These are phyloP conservation scores for Closterium sp. DNA, from an alignment of 139 green algal genomes.

Conservation along the genomic window DNA sequence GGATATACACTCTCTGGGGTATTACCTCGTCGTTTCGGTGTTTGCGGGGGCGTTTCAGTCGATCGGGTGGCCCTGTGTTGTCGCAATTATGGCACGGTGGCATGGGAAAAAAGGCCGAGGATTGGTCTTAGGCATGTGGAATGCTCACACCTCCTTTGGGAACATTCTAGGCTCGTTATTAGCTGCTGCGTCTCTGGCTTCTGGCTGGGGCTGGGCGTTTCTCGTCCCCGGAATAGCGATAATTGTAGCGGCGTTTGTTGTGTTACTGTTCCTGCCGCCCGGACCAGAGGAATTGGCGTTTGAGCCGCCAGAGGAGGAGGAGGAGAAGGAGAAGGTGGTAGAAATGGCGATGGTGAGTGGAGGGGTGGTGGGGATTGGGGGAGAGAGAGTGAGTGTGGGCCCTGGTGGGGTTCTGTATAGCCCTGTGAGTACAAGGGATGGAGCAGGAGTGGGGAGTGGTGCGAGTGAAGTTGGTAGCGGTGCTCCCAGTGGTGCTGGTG, in stretches of 20 bases:
- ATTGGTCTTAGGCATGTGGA: constrained; percentile 94
- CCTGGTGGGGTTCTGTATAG: not conserved
- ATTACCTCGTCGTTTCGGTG: constrained; percentile 75
- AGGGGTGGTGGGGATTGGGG: not conserved
- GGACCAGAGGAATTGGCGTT: constrained; percentile 70
- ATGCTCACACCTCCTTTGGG: constrained; percentile 87
- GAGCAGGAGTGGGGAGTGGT: not conserved
- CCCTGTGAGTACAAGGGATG: not conserved
- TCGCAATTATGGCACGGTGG: constrained; percentile 91
- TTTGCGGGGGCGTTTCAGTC: constrained; percentile 80
- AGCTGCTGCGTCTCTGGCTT: constrained; percentile 61
- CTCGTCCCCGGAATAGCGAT: constrained; percentile 67
- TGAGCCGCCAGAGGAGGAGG: not conserved
- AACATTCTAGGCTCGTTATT: constrained; percentile 88
- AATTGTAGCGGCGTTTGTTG: constrained; percentile 13
- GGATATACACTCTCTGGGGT: constrained; percentile 76
- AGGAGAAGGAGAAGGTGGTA: not conserved
- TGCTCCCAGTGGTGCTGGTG: not conserved
- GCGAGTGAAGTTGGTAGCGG: not conserved
- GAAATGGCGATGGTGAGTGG: not conserved
- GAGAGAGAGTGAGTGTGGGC: not conserved
- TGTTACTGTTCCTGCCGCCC: constrained; percentile 70
- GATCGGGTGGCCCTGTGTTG: constrained; percentile 89
- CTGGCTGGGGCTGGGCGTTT: constrained; percentile 89
- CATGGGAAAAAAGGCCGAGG: constrained; percentile 87